A percentile compares a stretch with the other conserved stretches of the same genome.
Evolutionary conservation across 129 eudicot species (phyloP).

Genomic region (Pseudognaphalium luteoalbum): DNA sequence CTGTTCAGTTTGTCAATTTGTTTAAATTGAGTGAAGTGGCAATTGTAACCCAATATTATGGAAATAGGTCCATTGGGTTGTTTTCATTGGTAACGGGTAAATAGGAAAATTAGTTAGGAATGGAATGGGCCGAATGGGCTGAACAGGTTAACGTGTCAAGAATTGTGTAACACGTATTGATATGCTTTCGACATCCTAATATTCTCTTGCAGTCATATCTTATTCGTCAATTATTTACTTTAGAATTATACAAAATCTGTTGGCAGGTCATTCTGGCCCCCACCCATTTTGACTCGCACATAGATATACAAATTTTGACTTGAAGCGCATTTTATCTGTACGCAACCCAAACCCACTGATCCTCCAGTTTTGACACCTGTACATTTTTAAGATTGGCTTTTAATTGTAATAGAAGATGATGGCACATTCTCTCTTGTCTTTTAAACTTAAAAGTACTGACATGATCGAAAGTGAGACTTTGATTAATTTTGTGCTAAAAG

Average conservation of each 20-base stretch:
- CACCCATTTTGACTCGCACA: neutral
- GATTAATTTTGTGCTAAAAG: too few relatives aligned
- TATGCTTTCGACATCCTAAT: neutral
- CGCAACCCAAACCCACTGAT: neutral
- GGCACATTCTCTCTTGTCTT: neutral
- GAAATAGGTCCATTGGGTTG: neutral
- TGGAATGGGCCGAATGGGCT: neutral
- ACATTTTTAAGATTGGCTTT: neutral
- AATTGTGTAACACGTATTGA: neutral
- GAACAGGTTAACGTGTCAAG: neutral
- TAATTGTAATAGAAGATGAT: neutral
- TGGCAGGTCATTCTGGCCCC: neutral
- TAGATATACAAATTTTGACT: neutral
- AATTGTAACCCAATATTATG: neutral
- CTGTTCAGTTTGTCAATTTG: slow-evolving; percentile 1
- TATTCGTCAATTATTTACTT: neutral
- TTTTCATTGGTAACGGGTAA: neutral
- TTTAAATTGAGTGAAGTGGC: slow-evolving; percentile 17
- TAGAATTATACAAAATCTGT: neutral
- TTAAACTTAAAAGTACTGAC: neutral
- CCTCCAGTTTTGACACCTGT: too few relatives aligned
- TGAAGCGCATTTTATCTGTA: neutral
- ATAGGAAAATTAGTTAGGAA: neutral
- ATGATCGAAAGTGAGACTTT: too few relatives aligned
- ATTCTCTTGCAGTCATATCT: neutral